Base-by-base conservation (phyloP, 2,329 filamentous ascomycete genomes). In the Fusarium sarcochroum region DNA sequence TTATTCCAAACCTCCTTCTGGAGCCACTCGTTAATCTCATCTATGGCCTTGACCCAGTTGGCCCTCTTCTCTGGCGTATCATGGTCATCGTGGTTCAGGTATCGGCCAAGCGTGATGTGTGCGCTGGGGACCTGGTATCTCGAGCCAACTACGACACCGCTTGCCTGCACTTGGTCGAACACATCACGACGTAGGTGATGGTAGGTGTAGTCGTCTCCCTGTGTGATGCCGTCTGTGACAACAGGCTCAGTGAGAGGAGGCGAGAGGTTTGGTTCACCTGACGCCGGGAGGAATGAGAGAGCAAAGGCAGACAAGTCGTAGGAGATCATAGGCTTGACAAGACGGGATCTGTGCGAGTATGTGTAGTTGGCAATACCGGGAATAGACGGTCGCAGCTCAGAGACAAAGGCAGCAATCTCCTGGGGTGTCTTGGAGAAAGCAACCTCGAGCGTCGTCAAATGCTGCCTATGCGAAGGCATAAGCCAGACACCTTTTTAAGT, bases 101-200 rank as follows among this genome's bases (percentile, higher is more conserved):
- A 98, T 5, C 95, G 85, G 1, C 88, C 94, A 58, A 98, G 87
- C 0, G 95, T 98, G 75, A 98, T 87, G 81, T 98, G 95, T 17
- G 93, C 93, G 46, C 92, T 95, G 3, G 94, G 94, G 3, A 97
- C 93, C 23, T 94, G 90, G 77, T 98, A 98, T 58, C 95, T 86
- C 52, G 92, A 93, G 21, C 85, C 90, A 34, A 97, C 85, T 17
- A 86, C 80, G n/a, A 95, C 83, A 2, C 92, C 92, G 0, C 89
- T 85, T 5, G 81, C 81, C 45, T 83, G 81, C 5, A 88, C 86
- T 25, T 88, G 81, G 48, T 86, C 83, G 76, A 90, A 96, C 14
- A 97, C 77, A 75, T 97, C 93, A 6, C 91, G 86, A 4, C 95
- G 89, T 10, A 98, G 87, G 78, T 98, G 95, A 76, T 98, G 95